Conservation (phyloP, 208 protist genomes). For the Trypanosoma avium region DNA sequence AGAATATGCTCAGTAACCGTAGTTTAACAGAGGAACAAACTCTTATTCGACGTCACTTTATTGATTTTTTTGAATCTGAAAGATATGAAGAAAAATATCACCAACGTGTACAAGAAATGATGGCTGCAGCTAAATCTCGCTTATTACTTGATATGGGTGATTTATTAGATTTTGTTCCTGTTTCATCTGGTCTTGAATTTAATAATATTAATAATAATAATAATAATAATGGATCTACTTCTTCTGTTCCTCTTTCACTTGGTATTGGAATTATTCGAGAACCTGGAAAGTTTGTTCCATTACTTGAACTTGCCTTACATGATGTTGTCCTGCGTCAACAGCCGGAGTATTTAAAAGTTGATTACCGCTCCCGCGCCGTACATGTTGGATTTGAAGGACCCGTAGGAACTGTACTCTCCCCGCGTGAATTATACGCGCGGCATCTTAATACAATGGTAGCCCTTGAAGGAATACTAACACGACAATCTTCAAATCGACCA, state of each 20-base stretch:
- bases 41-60: slow-evolving; percentile 83
- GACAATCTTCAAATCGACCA: slow-evolving; percentile 88
- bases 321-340: slow-evolving; percentile 84
- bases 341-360: slow-evolving; percentile 84
- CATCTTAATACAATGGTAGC: slow-evolving; percentile 95
- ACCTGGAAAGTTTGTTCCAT: slow-evolving; percentile 85
- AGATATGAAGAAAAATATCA: slow-evolving; percentile 86
- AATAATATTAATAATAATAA: slow-evolving; percentile 1
- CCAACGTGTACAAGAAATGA: slow-evolving; percentile 80
- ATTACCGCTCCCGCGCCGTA: slow-evolving; percentile 68
- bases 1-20: slow-evolving; percentile 71
- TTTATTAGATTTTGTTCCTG: slow-evolving; percentile 79
- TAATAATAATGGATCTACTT: slow-evolving; percentile 9
- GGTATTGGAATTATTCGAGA: slow-evolving; percentile 71
- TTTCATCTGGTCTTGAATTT: slow-evolving; percentile 20
- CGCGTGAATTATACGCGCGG: slow-evolving; percentile 89
- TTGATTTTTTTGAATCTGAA: slow-evolving; percentile 90
- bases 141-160: slow-evolving; percentile 93
- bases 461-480: slow-evolving; percentile 98
- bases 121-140: slow-evolving; percentile 65
- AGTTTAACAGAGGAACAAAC: slow-evolving; percentile 89
- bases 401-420: slow-evolving; percentile 94
- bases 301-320: slow-evolving; percentile 91
- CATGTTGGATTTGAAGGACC: slow-evolving; percentile 94
- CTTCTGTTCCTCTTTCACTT: slow-evolving; percentile 34